Percentiles rank a stretch among this genome's conserved stretches.
Evolutionary conservation across 139 green algal species (phyloP).

Genomic region (Chlamydomonas schloesseri): DNA sequence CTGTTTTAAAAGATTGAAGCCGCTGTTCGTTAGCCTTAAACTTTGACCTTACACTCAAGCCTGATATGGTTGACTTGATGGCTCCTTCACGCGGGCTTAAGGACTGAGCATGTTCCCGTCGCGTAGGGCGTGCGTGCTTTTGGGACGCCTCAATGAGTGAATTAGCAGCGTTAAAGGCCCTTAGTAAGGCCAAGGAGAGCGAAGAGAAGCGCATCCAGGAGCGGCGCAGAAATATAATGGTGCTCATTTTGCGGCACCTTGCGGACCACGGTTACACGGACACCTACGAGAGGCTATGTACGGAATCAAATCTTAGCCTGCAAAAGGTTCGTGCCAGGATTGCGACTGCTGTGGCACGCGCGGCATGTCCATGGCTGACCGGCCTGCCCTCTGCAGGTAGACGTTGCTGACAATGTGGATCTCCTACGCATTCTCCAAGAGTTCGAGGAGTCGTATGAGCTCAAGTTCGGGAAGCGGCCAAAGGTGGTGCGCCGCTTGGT

Average conservation of each 20-base stretch:
- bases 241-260: conserved; percentile 74
- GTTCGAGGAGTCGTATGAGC: conserved; percentile 74
- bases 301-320: conserved; percentile 64
- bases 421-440: conserved; percentile 74
- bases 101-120: no score
- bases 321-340: conserved; percentile 47
- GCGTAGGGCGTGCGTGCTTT: no score
- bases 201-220: conserved; percentile 65
- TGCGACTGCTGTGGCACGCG: neutral
- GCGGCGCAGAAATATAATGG: conserved; percentile 56
- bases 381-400: conserved; percentile 47
- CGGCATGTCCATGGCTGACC: no score
- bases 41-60: no score
- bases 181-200: conserved; percentile 34
- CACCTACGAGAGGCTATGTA: conserved; percentile 61
- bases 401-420: conserved; percentile 80
- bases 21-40: no score
- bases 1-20: no score
- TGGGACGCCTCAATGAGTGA: conserved; percentile 10
- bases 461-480: conserved; percentile 66
- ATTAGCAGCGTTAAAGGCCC: conserved; percentile 14
- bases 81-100: no score
- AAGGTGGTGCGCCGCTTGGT: conserved; percentile 67
- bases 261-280: conserved; percentile 67
- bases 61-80: no score